Evolutionary conservation across 169 alveolate genomes (phyloP).

Genomic region (Cryptosporidium canis): DNA sequence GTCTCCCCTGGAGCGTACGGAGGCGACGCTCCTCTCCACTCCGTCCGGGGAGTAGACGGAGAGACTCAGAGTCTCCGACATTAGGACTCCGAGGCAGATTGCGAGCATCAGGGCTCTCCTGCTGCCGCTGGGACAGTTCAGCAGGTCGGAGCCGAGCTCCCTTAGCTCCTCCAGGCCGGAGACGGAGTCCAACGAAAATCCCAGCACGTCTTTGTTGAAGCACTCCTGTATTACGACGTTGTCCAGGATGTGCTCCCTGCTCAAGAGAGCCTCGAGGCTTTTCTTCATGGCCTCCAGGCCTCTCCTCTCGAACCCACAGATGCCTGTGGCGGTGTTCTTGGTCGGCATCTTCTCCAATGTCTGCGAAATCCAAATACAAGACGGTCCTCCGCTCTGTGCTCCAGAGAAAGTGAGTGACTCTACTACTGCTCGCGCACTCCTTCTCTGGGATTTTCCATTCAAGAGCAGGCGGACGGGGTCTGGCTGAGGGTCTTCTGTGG

Average conservation of each 20-base stretch:
- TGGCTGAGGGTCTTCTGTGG: too few species aligned
- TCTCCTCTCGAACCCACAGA: background rate
- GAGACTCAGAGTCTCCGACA: slow-evolving; percentile 3
- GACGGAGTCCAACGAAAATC: slow-evolving; percentile 20
- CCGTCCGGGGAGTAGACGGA: background rate
- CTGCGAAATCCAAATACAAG: background rate
- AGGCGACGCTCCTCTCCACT: background rate
- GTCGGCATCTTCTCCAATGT: background rate
- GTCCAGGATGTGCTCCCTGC: slow-evolving; percentile 23
- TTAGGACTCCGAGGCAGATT: background rate
- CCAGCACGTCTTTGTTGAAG: background rate
- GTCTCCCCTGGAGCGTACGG: background rate
- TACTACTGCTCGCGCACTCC: too few species aligned
- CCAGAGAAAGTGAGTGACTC: background rate
- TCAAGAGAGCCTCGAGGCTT: slow-evolving; percentile 2
- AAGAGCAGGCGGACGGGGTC: too few species aligned
- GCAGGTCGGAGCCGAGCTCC: background rate
- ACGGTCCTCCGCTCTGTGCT: background rate
- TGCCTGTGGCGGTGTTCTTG: background rate
- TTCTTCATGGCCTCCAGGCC: background rate
- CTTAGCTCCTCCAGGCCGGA: background rate
- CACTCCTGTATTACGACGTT: slow-evolving; percentile 5
- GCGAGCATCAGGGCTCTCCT: slow-evolving; percentile 15
- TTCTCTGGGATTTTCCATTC: too few species aligned
- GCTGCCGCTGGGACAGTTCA: background rate